Conservation (phyloP, 768 basidiomycete genomes). For the Tricholoma flavovirens region DNA sequence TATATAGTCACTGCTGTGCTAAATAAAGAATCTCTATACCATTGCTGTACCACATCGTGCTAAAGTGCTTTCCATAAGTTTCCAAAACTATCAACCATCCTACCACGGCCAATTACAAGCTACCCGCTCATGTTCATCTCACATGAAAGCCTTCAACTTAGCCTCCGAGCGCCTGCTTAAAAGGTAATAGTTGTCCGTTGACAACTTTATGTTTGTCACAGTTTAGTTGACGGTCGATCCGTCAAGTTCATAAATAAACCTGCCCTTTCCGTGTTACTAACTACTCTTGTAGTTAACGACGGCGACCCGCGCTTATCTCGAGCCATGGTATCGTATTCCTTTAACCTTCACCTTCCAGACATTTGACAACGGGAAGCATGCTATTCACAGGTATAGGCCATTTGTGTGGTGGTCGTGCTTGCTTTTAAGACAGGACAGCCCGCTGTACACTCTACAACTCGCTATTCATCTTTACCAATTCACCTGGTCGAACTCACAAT, state of each 20-base stretch:
- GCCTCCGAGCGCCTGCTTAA: too few species aligned
- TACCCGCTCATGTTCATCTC: too few species aligned
- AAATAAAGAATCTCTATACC: not conserved
- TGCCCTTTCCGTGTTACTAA: too few species aligned
- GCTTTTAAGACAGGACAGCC: not conserved
- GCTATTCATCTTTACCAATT: not conserved
- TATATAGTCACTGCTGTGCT: not conserved
- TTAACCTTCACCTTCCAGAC: not conserved
- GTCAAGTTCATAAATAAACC: not conserved
- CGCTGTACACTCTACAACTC: not conserved
- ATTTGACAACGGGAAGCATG: not conserved
- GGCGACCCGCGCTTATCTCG: not conserved
- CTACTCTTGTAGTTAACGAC: not conserved
- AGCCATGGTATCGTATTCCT: not conserved
- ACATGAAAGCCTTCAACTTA: too few species aligned
- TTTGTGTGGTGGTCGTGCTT: not conserved
- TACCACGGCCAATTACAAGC: too few species aligned
- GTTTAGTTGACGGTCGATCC: not conserved
- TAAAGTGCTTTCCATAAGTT: too few species aligned
- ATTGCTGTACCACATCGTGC: too few species aligned
- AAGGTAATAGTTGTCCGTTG: not conserved
- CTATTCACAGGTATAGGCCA: not conserved
- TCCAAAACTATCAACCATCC: too few species aligned
- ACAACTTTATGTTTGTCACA: not conserved
- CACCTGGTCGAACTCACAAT: not conserved